phyloP scores from a whole-genome alignment of 1,139 yeast genomes.

The Saccharomyces hybrid region DNA sequence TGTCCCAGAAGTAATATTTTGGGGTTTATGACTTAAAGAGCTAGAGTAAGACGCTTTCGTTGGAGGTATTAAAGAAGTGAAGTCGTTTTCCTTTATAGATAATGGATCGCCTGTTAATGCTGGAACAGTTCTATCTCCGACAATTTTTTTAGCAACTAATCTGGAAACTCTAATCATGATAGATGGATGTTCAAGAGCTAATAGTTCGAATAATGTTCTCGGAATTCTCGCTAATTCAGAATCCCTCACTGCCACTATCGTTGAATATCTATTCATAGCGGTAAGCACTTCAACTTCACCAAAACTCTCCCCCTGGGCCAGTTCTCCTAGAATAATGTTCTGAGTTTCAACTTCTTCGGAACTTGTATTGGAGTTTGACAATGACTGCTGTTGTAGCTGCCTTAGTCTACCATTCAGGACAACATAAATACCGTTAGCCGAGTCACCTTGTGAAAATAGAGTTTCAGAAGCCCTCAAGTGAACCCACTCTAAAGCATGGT shows the following conservation, averaged over 20 bases:
- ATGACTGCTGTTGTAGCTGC: conserved; percentile 37
- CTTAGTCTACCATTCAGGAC: conserved; percentile 87
- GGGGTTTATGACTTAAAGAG: conserved; percentile 10
- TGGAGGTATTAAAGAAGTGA: conserved; percentile 21
- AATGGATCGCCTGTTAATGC: conserved; percentile 14
- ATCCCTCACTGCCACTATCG: conserved; percentile 84
- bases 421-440: conserved; percentile 87
- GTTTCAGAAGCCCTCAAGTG: conserved; percentile 80
- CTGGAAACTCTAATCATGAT: conserved; percentile 86
- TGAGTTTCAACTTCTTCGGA: conserved; percentile 15
- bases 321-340: conserved; percentile 52
- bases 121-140: conserved; percentile 12
- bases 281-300: conserved; percentile 95
- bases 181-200: conserved; percentile 80
- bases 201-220: conserved; percentile 73
- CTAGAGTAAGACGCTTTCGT: conserved; percentile 12
- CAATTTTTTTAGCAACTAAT: conserved; percentile 70
- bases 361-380: background rate
- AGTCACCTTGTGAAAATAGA: conserved; percentile 73
- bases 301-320: conserved; percentile 89
- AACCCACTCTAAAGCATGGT: conserved; percentile 93
- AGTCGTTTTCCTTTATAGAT: conserved; percentile 15
- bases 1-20: conserved; percentile 13
- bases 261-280: conserved; percentile 62
- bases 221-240: conserved; percentile 93